Conservation (phyloP, 1,139 yeast genomes). For the Blastobotrys capitulatus region DNA sequence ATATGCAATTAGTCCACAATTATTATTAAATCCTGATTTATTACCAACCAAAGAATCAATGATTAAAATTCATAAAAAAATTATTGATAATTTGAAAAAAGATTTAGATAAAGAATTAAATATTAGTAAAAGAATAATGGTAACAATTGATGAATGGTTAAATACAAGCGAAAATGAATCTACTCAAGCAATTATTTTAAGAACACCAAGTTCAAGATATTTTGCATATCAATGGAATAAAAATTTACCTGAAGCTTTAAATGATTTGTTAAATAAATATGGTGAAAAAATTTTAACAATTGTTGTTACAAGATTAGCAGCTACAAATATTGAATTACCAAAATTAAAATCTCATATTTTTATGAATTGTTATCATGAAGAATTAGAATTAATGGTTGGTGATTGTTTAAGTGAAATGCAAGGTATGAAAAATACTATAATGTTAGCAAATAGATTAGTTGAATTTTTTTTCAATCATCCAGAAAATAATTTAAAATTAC, state of each 20-base stretch:
- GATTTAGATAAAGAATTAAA: conserved; percentile 10
- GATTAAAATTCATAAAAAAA: conserved; percentile 7
- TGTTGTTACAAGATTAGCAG: conserved; percentile 12
- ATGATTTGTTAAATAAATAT: not conserved
- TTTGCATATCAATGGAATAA: conserved; percentile 4
- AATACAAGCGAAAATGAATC: conserved; percentile 8
- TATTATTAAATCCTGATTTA: conserved; percentile 6
- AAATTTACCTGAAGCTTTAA: not conserved
- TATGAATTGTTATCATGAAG: conserved; percentile 12
- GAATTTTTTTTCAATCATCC: not conserved
- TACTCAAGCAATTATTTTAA: conserved; percentile 10
- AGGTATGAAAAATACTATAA: conserved; percentile 8
- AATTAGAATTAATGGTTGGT: conserved; percentile 9
- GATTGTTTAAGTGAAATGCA: conserved; percentile 7
- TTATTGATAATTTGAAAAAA: conserved; percentile 5
- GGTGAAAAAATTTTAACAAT: conserved; percentile 10
- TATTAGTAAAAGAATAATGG: conserved; percentile 10
- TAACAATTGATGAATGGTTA: conserved; percentile 14
- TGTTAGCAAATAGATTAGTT: not conserved
- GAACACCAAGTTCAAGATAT: conserved; percentile 8
- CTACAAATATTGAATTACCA: not conserved
- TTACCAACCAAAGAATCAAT: conserved; percentile 7
- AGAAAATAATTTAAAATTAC: not conserved
- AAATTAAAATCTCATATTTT: not conserved
- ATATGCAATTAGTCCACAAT: conserved; percentile 7